Conservation (phyloP, 2,329 filamentous ascomycete species). For the Colletotrichum acutatum region DNA sequence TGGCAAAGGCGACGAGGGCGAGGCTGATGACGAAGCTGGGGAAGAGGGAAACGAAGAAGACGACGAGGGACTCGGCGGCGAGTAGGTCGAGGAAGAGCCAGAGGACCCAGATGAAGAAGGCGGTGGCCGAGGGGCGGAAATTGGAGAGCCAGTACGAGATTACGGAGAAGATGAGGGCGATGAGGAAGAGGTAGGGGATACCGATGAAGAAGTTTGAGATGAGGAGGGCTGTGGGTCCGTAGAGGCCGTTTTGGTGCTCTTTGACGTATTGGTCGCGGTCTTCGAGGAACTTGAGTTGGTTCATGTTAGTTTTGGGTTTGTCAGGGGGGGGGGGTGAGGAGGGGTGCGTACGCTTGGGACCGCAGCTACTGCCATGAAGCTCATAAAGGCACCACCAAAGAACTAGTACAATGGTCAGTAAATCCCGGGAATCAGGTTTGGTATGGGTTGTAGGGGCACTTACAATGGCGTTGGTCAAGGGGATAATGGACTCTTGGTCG, state of each 20-base stretch:
- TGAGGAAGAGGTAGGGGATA: conserved; percentile 82
- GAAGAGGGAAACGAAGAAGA: conserved; percentile 77
- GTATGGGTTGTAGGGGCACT: background rate
- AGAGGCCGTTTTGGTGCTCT: conserved; percentile 84
- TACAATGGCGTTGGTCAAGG: conserved; percentile 81
- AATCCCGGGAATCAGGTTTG: no score
- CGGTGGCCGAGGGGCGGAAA: conserved; percentile 71
- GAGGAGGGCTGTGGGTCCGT: conserved; percentile 78
- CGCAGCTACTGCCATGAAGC: conserved; percentile 86
- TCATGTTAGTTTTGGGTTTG: background rate
- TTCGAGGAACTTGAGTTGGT: conserved; percentile 70
- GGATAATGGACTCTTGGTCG: conserved; percentile 78
- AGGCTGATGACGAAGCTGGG: conserved; percentile 84
- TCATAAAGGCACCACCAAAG: conserved; percentile 81
- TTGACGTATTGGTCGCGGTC: conserved; percentile 79
- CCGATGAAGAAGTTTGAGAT: conserved; percentile 86
- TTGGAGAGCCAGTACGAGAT: conserved; percentile 85
- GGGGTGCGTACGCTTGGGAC: conserved; percentile 67
- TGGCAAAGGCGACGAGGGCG: conserved; percentile 84
- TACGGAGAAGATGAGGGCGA: conserved; percentile 78
- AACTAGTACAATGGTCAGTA: conserved; percentile 50
- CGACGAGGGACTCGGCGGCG: conserved; percentile 84
- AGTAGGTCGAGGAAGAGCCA: conserved; percentile 89
- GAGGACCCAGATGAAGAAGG: conserved; percentile 83
- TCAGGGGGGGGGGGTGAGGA: background rate